phyloP scores from a whole-genome alignment of 768 basidiomycete genomes.

The Cystobasidium ongulense region DNA sequence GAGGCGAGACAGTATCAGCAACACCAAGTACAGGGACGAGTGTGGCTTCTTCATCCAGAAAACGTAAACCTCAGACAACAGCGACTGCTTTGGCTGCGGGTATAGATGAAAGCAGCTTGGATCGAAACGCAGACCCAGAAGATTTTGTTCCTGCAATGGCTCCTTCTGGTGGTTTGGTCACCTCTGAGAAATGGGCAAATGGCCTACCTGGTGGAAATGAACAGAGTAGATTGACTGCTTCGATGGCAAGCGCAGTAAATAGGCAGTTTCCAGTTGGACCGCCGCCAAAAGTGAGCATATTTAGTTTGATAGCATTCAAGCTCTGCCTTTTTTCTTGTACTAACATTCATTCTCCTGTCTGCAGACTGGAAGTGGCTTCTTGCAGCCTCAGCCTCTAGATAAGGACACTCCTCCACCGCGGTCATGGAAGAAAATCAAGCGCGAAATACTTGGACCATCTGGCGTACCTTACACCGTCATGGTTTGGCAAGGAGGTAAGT shows the following conservation, averaged over 20 bases:
- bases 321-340: not conserved
- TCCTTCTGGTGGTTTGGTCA: constrained; percentile 11
- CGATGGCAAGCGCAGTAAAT: constrained; percentile 25
- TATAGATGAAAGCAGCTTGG: not conserved
- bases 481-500: constrained; percentile 21
- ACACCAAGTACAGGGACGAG: not conserved
- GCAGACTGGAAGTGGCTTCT: constrained; percentile 20
- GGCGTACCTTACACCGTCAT: not conserved
- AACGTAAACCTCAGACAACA: not conserved
- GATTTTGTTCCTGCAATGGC: constrained; percentile 18
- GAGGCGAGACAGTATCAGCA: not conserved
- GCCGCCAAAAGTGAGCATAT: constrained; percentile 19
- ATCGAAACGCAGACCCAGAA: not conserved
- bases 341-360: not conserved
- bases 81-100: not conserved
- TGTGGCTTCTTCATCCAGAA: not conserved
- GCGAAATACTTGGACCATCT: constrained; percentile 17
- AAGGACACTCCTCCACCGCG: constrained; percentile 23
- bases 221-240: constrained; percentile 18
- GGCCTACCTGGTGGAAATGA: constrained; percentile 28
- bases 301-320: not conserved
- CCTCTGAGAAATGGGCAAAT: constrained; percentile 26
- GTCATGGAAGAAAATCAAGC: constrained; percentile 14
- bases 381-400: constrained; percentile 13
- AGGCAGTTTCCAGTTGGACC: constrained; percentile 26